A percentile compares a stretch with the other conserved stretches of the same genome.
Conservation (phyloP, 2,329 filamentous ascomycete genomes). For the Penicillium sp. region DNA sequence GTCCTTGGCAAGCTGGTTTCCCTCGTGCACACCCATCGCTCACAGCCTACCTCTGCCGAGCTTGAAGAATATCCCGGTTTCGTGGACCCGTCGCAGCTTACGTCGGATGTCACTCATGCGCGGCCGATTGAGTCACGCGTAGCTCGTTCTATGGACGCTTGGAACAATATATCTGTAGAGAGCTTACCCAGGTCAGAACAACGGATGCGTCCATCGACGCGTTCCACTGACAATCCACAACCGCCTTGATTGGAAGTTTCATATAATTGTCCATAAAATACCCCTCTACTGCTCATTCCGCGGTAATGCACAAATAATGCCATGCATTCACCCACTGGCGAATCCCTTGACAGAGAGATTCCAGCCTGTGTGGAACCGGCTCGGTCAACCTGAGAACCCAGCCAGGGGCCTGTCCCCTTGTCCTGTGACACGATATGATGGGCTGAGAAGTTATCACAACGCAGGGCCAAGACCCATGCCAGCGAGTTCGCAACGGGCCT, state of each 20-base stretch:
- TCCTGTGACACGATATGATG: slow-evolving; percentile 10
- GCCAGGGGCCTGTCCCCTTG: neutral
- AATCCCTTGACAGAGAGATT: neutral
- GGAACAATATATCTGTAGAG: slow-evolving; percentile 27
- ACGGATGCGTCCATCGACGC: slow-evolving; percentile 19
- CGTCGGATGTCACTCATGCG: slow-evolving; percentile 37
- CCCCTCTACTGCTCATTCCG: neutral
- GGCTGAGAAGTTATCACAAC: no score
- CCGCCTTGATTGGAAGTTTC: slow-evolving; percentile 13
- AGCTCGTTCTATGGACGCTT: slow-evolving; percentile 15
- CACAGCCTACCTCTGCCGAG: slow-evolving; percentile 30
- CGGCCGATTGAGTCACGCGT: slow-evolving; percentile 14
- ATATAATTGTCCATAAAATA: no score
- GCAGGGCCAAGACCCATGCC: no score
- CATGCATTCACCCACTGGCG: neutral
- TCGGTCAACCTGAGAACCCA: neutral
- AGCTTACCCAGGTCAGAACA: slow-evolving; percentile 26
- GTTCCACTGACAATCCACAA: slow-evolving; percentile 9
- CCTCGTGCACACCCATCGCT: slow-evolving; percentile 32
- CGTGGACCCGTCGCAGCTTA: slow-evolving; percentile 39
- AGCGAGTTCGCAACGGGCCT: no score
- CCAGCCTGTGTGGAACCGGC: neutral
- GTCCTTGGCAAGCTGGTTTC: slow-evolving; percentile 43
- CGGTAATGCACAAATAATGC: neutral
- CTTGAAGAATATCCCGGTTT: slow-evolving; percentile 38